Evolutionary conservation across 176 grass and related monocot species (phyloP), one percentile per base, ranked within the genome.

Genomic region (Tillandsia leiboldiana): DNA sequence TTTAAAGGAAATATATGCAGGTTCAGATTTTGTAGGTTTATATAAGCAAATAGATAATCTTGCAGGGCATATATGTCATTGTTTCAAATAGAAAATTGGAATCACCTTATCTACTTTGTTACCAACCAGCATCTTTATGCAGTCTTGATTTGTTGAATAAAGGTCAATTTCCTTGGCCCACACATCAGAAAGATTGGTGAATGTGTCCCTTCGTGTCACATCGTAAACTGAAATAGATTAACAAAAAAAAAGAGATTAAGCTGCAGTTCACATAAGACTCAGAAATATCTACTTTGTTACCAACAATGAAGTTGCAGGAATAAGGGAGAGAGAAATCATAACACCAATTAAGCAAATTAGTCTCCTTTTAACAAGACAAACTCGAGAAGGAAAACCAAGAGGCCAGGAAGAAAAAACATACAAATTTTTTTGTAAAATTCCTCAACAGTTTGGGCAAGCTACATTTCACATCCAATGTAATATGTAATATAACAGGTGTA

Each of bases 161-260:
- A 99, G 87, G n/a, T 99, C 94, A 69, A 93, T 90, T 90, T 99
- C 89, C 82, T 99, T 99, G 0, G 94, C 84, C 86, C 94, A 99
- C 77, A 99, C 82, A 70, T 96, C 94, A 72, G 86, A 83, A 63
- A 99, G 86, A 83, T 93, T 80, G 0, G 94, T 93, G 75, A 99
- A 93, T 49, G 87, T 99, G 50, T 99, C 94, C 83, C 89, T 72
- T 67, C 87, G 82, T 48, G 89, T 93, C 26, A 93, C 87, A 70
- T 99, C 89, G 68, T 99, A 99, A 27, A 99, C 89, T 99, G 73
- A 59, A 29, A 42, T 3, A 74, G 48, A 73, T 27, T 58, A 73
- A 12, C 11, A 10, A 42, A 33, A 7, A 51, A 15, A 61, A 61
- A 7, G 20, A 61, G 56, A 18, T 61, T 20, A 15, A 15, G 9